Evolutionary conservation across 2,329 filamentous ascomycete genomes (phyloP).

Genomic region (Aspergillus hortae): DNA sequence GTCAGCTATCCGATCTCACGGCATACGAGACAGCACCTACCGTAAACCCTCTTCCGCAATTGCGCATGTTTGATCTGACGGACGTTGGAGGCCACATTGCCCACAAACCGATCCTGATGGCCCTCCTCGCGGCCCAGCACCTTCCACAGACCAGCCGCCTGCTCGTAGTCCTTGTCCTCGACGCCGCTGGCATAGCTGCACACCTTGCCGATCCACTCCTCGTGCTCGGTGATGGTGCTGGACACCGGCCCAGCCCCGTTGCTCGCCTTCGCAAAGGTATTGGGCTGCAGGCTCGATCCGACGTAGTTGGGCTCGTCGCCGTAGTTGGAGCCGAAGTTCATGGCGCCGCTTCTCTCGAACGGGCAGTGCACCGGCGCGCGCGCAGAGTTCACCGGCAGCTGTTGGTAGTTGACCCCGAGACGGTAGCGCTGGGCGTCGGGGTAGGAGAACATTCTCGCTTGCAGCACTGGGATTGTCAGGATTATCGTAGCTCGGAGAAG

Average conservation of each 20-base stretch:
- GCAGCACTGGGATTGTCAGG: slow-evolving; percentile 44
- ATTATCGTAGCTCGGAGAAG: background rate
- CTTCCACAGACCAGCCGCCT: slow-evolving; percentile 29
- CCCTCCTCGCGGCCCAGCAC: slow-evolving; percentile 29
- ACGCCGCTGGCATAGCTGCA: slow-evolving; percentile 17
- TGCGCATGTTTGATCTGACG: slow-evolving; percentile 14
- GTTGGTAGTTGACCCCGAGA: slow-evolving; percentile 41
- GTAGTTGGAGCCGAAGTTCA: slow-evolving; percentile 51
- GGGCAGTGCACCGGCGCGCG: slow-evolving; percentile 47
- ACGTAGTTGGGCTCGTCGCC: slow-evolving; percentile 58
- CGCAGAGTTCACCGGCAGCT: slow-evolving; percentile 39
- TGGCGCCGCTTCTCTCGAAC: slow-evolving; percentile 42
- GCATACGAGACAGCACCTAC: slow-evolving; percentile 14
- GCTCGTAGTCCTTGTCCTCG: slow-evolving; percentile 26
- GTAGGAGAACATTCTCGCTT: slow-evolving; percentile 60
- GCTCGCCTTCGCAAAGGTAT: slow-evolving; percentile 9
- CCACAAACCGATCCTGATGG: slow-evolving; percentile 30
- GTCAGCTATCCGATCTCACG: background rate
- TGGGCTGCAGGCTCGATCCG: slow-evolving; percentile 26
- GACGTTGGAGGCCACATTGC: slow-evolving; percentile 21
- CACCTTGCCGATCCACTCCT: slow-evolving; percentile 27
- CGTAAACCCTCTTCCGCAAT: slow-evolving; percentile 25
- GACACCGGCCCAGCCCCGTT: slow-evolving; percentile 12
- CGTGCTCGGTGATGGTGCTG: slow-evolving; percentile 22
- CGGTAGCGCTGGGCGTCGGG: slow-evolving; percentile 50